Evolutionary conservation across 139 green algal species (phyloP).

Genomic region (Ettlia oleoabundans): DNA sequence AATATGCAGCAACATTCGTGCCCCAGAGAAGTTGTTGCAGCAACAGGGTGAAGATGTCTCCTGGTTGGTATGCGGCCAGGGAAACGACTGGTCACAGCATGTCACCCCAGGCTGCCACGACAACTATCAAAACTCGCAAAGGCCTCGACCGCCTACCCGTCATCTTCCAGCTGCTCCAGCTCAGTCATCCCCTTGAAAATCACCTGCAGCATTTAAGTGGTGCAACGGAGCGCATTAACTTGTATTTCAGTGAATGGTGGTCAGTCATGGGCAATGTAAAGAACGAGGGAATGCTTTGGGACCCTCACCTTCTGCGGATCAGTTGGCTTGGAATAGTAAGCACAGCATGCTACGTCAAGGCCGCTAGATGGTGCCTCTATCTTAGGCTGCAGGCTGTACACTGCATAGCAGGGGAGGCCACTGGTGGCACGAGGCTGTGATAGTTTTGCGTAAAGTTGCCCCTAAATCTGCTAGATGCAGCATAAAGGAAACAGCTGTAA

Average conservation of each 20-base stretch:
- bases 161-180: conserved; percentile 41
- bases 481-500: neutral
- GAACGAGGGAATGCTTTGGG: too few relatives aligned
- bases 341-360: conserved; percentile 20
- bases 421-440: too few relatives aligned
- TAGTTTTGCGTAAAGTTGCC: too few relatives aligned
- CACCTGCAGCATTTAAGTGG: conserved; percentile 8
- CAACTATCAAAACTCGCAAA: too few relatives aligned
- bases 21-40: too few relatives aligned
- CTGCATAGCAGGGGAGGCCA: conserved; percentile 1
- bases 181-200: conserved; percentile 32
- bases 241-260: too few relatives aligned
- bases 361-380: conserved; percentile 21
- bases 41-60: too few relatives aligned
- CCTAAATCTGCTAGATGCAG: too few relatives aligned
- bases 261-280: too few relatives aligned
- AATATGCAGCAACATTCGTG: neutral
- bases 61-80: too few relatives aligned
- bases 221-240: neutral
- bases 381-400: conserved; percentile 41
- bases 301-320: conserved; percentile 19
- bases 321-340: neutral
- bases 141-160: neutral
- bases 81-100: neutral
- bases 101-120: too few relatives aligned